Base-by-base conservation (phyloP, 805 yeast species). In the Teunomyces atbi region DNA sequence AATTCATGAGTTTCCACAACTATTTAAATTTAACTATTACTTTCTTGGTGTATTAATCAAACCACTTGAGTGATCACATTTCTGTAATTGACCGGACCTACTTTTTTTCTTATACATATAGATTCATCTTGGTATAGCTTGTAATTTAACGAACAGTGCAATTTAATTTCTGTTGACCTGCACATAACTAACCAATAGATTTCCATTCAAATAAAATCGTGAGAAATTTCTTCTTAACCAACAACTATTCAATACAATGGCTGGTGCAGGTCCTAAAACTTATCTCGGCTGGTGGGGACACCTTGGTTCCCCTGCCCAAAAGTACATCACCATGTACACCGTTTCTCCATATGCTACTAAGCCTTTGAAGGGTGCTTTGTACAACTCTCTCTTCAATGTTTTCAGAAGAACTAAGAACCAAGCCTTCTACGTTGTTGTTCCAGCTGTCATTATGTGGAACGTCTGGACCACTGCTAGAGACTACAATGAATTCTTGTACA, bases 241-340 rank as follows among this genome's bases (percentile, higher is more conserved):
- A 21, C 45, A 48, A 35, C 34, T 11, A 27, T 27, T 40, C 41
- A 45, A n/a, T 30, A 48, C 33, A 61, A 84, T 84, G 89, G 86
- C 80, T 66, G 88, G 85, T 64, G 67, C 85, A 66, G 80, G 81
- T 59, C 83, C 84, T 60, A 81, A 79, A 59, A 66, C 89, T 63
- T 90, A 86, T 65, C 84, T 88, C 92, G 97, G 97, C 60, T 90
- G 97, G 97, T 90, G 97, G 97, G 97, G 97, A 65, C 70, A 77
- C 75, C 71, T 90, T 65, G 96, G 95, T 65, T 79, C 87, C 70
- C 91, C 94, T 66, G 80, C 79, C 59, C 96, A 89, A 77, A 88
- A 88, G 71, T 85, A 89, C 74, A 77, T 86, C 55, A 86, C 92
- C 52, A 80, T 86, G 50, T 94, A 92, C 79, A 77, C 96, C 46